Conservation (phyloP, 2,329 filamentous ascomycete species). For the Beauveria pseudobassiana region DNA sequence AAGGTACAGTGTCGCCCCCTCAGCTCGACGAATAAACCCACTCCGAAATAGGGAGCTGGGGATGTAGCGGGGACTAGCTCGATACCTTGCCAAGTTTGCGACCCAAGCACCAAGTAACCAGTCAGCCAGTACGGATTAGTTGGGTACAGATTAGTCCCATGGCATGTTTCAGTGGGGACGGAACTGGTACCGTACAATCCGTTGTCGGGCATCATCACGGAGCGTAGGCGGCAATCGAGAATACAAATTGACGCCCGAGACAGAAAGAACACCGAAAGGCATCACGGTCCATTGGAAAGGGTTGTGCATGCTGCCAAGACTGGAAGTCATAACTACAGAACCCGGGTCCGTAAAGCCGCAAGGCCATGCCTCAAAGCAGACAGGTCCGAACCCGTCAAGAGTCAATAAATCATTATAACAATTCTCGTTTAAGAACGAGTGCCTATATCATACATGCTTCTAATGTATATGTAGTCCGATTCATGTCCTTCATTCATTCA, state of each 20-base stretch:
- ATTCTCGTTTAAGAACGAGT: background rate
- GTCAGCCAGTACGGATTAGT: no score
- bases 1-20: background rate
- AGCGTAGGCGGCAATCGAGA: background rate
- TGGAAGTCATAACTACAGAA: background rate
- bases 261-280: background rate
- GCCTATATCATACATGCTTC: background rate
- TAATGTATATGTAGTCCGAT: background rate
- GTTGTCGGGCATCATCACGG: background rate
- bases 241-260: background rate
- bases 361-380: no score
- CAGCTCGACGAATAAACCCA: background rate
- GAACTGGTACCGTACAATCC: background rate
- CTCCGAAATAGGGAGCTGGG: background rate
- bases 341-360: background rate
- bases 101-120: background rate
- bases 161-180: background rate
- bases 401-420: background rate
- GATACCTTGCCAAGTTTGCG: no score
- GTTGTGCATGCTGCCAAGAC: background rate
- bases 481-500: background rate
- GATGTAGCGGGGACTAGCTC: no score
- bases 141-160: no score
- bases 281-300: background rate
- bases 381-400: background rate